These are phyloP conservation scores for Penicillium sp. DNA, from an alignment of 2,329 filamentous ascomycete species.

Conservation along the genomic window DNA sequence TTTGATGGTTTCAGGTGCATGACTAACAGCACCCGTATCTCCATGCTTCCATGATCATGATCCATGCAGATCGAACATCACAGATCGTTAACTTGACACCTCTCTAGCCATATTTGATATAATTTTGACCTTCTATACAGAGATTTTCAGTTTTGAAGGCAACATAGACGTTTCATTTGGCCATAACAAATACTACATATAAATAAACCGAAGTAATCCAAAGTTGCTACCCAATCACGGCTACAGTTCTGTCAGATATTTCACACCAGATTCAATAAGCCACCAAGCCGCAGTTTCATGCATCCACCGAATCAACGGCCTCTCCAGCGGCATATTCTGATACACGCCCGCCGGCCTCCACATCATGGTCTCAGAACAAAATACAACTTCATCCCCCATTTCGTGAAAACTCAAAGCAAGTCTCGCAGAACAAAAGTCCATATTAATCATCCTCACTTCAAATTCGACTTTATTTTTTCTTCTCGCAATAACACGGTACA, in stretches of 20 bases:
- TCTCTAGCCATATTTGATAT: too few species aligned
- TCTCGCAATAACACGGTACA: constrained; percentile 31
- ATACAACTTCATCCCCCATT: constrained; percentile 18
- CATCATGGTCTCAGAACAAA: constrained; percentile 33
- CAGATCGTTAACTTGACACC: too few species aligned
- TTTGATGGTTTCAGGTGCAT: too few species aligned
- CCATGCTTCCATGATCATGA: too few species aligned
- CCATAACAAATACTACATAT: neutral
- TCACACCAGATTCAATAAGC: constrained; percentile 36
- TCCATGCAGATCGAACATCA: too few species aligned
- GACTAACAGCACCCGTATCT: too few species aligned
- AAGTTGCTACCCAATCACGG: neutral
- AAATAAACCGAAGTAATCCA: neutral
- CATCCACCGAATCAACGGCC: constrained; percentile 26
- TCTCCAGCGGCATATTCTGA: constrained; percentile 32
- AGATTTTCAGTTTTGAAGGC: too few species aligned
- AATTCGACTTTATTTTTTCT: constrained; percentile 32
- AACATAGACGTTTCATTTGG: too few species aligned
- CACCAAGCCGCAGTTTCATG: constrained; percentile 39
- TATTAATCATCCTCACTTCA: constrained; percentile 22
- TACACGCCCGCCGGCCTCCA: constrained; percentile 25
- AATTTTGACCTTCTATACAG: too few species aligned
- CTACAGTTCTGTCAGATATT: constrained; percentile 25
- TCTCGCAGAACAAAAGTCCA: constrained; percentile 19
- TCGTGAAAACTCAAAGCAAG: constrained; percentile 26